Evolutionary conservation across 2,329 filamentous ascomycete genomes (phyloP), one percentile per base, ranked within the genome.

Genomic region (Nectriaceae sp.): DNA sequence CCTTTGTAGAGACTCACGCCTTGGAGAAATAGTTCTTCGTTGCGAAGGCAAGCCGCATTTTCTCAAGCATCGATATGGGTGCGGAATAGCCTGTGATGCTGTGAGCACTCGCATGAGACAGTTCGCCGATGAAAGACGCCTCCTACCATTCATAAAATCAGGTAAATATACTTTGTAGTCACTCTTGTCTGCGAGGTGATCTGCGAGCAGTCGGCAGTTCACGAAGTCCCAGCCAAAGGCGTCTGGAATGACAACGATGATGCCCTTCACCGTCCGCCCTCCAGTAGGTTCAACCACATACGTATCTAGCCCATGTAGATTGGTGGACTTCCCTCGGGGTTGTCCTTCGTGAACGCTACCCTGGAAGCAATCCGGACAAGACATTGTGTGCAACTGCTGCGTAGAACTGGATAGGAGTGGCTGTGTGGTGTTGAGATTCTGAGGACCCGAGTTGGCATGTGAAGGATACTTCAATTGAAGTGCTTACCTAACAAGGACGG

Each of bases 221-320:
- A 73, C 64, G 52, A 83, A 76, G 3, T 71, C 67, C 73, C 78
- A 79, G 15, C 80, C 80, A 55, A 83, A 82, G 0, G 74, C 74
- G 57, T 83, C 80, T 0, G 79, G 71, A 24, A 84, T 70, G 42
- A 82, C 70, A 36, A 83, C 74, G 10, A 83, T 64, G 49, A 80
- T 73, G 11, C 70, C 79, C 31, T 73, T 74, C n/a, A 68, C 36
- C 1, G 47, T 6, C 10, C 37, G 43, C 2, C 70, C 65, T n/a
- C 58, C 46, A 0, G 62, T 21, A 0, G 71, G 70, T 36, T 64
- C 69, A 6, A 71, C 65, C 15, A 80, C 65, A 49, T 83, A 83
- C 2, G 73, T 70, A 29, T 74, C 63, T 4, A 80, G 67, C 20
- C 73, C 75, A 53, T 82, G 75, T 16, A 82, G 54, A 18, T 67